Percentiles rank a stretch among this genome's conserved stretches.
phyloP scores from a whole-genome alignment of 1,284 basidiomycete genomes.

The Irpex sp. region DNA sequence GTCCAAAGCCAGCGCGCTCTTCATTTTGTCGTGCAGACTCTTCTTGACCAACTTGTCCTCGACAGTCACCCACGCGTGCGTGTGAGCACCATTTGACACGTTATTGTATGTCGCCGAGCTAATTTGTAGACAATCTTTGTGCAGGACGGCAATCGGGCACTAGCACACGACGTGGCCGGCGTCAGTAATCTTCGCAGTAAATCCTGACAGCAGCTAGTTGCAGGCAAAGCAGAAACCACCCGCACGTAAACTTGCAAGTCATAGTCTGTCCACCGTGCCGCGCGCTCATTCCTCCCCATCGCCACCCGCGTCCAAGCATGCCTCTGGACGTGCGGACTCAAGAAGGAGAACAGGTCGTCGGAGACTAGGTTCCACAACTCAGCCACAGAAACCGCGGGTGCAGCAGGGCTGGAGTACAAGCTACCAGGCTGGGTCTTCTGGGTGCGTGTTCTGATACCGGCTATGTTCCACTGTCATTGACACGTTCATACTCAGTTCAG shows the following conservation, averaged over 20 bases:
- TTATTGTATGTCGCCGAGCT: background rate
- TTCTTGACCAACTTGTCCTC: background rate
- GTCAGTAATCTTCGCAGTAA: background rate
- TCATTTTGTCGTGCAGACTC: background rate
- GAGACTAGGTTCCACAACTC: conserved; percentile 18
- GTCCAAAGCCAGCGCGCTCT: background rate
- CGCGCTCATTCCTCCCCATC: conserved; percentile 76
- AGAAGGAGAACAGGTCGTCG: conserved; percentile 18
- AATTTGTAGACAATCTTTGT: background rate
- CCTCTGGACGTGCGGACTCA: conserved; percentile 25
- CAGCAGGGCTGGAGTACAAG: conserved; percentile 75
- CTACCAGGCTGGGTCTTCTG: conserved; percentile 77
- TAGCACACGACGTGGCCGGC: background rate
- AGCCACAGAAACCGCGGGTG: conserved; percentile 25
- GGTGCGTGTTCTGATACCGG: conserved; percentile 37
- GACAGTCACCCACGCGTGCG: background rate
- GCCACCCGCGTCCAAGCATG: conserved; percentile 41
- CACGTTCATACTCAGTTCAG: conserved; percentile 34
- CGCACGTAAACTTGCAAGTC: background rate
- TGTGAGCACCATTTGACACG: background rate
- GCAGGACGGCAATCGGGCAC: background rate
- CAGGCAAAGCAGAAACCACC: background rate
- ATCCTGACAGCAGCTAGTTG: background rate
- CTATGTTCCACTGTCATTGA: background rate
- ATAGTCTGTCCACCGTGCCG: conserved; percentile 52